Evolutionary conservation across 257 asterid species (phyloP), one percentile per base, ranked within the genome.

Genomic region (Primulina eburnea): DNA sequence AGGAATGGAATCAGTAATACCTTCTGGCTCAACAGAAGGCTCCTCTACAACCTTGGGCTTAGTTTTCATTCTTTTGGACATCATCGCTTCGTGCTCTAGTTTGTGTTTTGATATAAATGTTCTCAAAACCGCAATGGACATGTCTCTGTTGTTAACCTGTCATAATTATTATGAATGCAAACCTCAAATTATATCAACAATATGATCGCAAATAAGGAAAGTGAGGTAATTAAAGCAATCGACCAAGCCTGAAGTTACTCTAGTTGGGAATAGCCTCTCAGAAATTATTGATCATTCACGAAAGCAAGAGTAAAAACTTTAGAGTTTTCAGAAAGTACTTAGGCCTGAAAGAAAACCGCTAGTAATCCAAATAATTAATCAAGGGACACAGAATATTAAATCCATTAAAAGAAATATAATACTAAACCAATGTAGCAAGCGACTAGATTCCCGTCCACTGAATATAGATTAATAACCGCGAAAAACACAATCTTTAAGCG

Each of bases 111-210:
- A 73, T 68, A 94, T 74, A 83, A 89, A 91, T 55, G 89, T 75
- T 84, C 99, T 87, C 88, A 91, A 73, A 79, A 94, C 97, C 28
- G 99, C 97, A 77, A 94, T 83, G 20, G 99, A 94, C 91, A 94
- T 85, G 75, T 94, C 99, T 76, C 97, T 85, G 78, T 94, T 91
- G 62, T 94, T 89, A 70, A 94, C 97, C 99, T 94, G 89, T 33
- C 61, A 72, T 30, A 68, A 1, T 38, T 70, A 35, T 66, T 30
- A 69, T 24, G 79, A 43, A 11, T 43, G 53, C n/a, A 43, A 43
- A 14, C 53, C 53, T 43, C 53, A 43, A 6, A 43, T 43, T 43
- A 11, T 12, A 43, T 43, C n/a, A 43, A 43, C 1, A 12, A 40
- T 10, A 10, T 9, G 52, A 40, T 10, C 52, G 11, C 2, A 40